Evolutionary conservation across 1,139 yeast genomes (phyloP).

Genomic region (Yamadazyma taylorii): DNA sequence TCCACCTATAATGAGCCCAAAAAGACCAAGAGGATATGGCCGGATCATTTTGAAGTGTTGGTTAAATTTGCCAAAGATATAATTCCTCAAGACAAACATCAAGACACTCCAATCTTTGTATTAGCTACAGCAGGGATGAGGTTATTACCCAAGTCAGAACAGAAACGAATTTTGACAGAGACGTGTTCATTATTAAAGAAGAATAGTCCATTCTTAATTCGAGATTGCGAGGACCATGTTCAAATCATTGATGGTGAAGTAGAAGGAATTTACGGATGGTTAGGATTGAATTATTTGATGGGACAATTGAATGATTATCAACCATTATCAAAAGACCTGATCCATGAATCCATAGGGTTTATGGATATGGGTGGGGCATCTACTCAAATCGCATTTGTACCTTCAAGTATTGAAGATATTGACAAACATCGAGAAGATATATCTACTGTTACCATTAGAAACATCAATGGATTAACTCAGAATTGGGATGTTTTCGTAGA

Average conservation of each 20-base stretch:
- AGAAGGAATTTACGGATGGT: slow-evolving; percentile 83
- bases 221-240: slow-evolving; percentile 58
- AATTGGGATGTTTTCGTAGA: slow-evolving; percentile 75
- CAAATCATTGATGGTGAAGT: slow-evolving; percentile 78
- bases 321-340: slow-evolving; percentile 13
- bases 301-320: slow-evolving; percentile 50
- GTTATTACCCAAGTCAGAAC: slow-evolving; percentile 49
- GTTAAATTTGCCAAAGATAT: slow-evolving; percentile 57
- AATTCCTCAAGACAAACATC: slow-evolving; percentile 54
- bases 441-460: slow-evolving; percentile 54
- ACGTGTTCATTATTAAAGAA: slow-evolving; percentile 51
- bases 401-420: slow-evolving; percentile 52
- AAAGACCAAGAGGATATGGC: slow-evolving; percentile 54
- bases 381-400: slow-evolving; percentile 78
- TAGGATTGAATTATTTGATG: slow-evolving; percentile 67
- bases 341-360: slow-evolving; percentile 65
- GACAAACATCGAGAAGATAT: slow-evolving; percentile 63
- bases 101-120: slow-evolving; percentile 67
- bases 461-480: slow-evolving; percentile 59
- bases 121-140: slow-evolving; percentile 87
- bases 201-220: slow-evolving; percentile 49
- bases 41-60: slow-evolving; percentile 55
- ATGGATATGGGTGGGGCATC: slow-evolving; percentile 95
- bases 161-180: slow-evolving; percentile 46
- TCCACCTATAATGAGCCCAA: slow-evolving; percentile 49